phyloP scores from a whole-genome alignment of 2,329 filamentous ascomycete genomes.

The Nectriaceae sp. region DNA sequence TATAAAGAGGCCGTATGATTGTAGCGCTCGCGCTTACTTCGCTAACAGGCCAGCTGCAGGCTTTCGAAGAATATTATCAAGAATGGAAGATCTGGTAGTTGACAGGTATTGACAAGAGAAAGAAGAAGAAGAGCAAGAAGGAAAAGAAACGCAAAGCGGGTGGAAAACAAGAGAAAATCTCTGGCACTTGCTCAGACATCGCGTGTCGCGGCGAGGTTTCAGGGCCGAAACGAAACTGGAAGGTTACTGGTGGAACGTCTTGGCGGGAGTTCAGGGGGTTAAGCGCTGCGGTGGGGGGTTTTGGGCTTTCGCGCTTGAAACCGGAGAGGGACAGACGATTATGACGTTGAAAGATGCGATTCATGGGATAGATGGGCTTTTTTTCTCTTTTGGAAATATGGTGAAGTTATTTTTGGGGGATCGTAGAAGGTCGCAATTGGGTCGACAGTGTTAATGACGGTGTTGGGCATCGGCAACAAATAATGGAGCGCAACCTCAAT shows the following conservation, averaged over 20 bases:
- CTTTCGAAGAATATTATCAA: background rate
- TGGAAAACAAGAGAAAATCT: conserved; percentile 7
- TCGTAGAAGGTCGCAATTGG: too few species aligned
- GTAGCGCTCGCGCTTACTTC: background rate
- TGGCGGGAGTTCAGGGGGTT: background rate
- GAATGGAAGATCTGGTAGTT: background rate
- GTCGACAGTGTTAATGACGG: too few species aligned
- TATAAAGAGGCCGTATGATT: too few species aligned
- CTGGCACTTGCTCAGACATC: conserved; percentile 7
- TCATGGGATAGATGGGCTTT: too few species aligned
- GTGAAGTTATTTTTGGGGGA: too few species aligned
- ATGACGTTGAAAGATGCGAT: background rate
- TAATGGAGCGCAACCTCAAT: too few species aligned
- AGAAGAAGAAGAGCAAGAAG: conserved; percentile 4
- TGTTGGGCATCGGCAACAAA: too few species aligned
- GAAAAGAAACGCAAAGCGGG: background rate
- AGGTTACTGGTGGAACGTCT: background rate
- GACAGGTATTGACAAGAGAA: conserved; percentile 1
- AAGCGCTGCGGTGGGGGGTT: background rate
- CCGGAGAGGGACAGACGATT: too few species aligned
- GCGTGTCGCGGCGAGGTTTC: conserved; percentile 6
- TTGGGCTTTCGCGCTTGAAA: too few species aligned
- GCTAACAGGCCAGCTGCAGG: background rate
- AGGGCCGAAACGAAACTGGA: background rate
- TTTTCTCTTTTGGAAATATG: too few species aligned